Conservation (phyloP, 176 grass and related monocot species). For the Zoysia japonica region DNA sequence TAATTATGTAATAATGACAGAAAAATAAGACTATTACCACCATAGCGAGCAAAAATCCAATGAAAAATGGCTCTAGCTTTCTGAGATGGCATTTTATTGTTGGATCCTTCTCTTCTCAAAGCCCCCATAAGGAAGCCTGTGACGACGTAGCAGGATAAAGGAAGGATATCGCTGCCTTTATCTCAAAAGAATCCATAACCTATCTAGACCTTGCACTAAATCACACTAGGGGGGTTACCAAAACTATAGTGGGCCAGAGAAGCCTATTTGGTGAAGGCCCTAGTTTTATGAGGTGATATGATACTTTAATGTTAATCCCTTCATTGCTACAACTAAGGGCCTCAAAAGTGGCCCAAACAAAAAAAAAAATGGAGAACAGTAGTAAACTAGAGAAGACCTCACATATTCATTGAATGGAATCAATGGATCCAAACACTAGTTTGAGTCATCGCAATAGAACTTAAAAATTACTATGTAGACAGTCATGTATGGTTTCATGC, state of each 20-base stretch:
- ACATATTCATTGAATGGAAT: not conserved
- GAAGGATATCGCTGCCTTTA: too few species aligned
- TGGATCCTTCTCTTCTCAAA: too few species aligned
- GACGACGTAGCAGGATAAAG: too few species aligned
- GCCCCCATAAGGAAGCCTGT: too few species aligned
- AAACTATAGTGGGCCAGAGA: conserved; percentile 34
- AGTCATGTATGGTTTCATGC: too few species aligned
- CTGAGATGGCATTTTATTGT: too few species aligned
- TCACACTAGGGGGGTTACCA: too few species aligned
- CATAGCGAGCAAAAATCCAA: conserved; percentile 27
- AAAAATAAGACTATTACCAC: conserved; percentile 6
- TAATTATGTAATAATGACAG: not conserved
- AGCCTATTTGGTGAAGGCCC: conserved; percentile 16
- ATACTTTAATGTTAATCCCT: conserved; percentile 33
- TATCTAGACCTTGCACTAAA: too few species aligned
- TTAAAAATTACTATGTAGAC: not conserved
- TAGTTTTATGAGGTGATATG: conserved; percentile 36
- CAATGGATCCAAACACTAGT: not conserved
- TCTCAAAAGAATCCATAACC: too few species aligned
- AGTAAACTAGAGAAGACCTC: too few species aligned
- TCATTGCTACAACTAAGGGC: conserved; percentile 17
- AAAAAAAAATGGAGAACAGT: too few species aligned
- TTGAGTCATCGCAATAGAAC: not conserved
- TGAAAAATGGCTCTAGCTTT: too few species aligned
- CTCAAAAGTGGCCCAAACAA: not conserved